Percentiles rank a stretch among this genome's conserved stretches.
Evolutionary conservation across 1,284 basidiomycete genomes (phyloP).

Genomic region (Fomes fomentarius): DNA sequence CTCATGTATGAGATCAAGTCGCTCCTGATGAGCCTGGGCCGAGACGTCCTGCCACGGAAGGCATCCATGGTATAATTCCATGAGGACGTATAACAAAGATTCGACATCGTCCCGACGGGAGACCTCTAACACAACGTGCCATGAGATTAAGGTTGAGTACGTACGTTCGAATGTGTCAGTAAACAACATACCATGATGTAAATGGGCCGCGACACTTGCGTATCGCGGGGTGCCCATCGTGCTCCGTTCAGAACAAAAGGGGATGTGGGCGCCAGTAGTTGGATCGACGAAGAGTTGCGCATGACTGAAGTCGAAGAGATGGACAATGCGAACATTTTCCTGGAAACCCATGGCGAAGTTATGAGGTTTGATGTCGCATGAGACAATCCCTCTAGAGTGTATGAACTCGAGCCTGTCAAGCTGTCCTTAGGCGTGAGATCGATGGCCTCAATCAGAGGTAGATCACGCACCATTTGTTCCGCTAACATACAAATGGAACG

Average conservation of each 20-base stretch:
- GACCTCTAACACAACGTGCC: slow-evolving; percentile 9
- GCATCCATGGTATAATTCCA: slow-evolving; percentile 21
- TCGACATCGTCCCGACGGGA: slow-evolving; percentile 27
- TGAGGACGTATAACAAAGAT: slow-evolving; percentile 14
- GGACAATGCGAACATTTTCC: slow-evolving; percentile 1
- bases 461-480: slow-evolving; percentile 15
- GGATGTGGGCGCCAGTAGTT: slow-evolving; percentile 16
- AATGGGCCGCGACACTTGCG: slow-evolving; percentile 14
- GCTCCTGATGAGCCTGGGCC: background rate
- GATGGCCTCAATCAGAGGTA: background rate
- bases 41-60: slow-evolving; percentile 23
- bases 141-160: background rate
- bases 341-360: slow-evolving; percentile 23
- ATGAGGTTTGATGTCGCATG: slow-evolving; percentile 24
- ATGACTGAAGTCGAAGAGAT: slow-evolving; percentile 23
- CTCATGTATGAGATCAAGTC: slow-evolving; percentile 3
- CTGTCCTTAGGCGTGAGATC: background rate
- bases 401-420: slow-evolving; percentile 9
- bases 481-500: slow-evolving; percentile 24
- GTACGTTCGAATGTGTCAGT: background rate
- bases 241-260: slow-evolving; percentile 7
- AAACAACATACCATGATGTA: slow-evolving; percentile 8
- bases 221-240: slow-evolving; percentile 14
- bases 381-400: slow-evolving; percentile 21
- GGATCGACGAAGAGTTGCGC: slow-evolving; percentile 16